A percentile compares a stretch with the other conserved stretches of the same genome.
These are phyloP conservation scores for Penicillium sp. DNA, from an alignment of 2,329 filamentous ascomycete species.

Conservation along the genomic window DNA sequence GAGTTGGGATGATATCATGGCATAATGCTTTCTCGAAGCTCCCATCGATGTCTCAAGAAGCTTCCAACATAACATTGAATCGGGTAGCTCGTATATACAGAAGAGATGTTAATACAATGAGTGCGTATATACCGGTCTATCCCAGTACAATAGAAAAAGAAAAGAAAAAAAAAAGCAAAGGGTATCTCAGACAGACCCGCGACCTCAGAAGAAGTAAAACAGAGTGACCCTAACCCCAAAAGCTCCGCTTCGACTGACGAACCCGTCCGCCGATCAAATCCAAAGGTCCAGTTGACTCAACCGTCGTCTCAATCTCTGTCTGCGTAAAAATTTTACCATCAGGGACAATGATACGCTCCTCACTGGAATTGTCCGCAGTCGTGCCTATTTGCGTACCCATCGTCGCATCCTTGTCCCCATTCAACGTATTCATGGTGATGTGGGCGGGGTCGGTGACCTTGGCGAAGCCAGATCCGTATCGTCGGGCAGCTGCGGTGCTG, in stretches of 20 bases:
- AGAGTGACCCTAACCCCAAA: neutral
- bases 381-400: slow-evolving; percentile 25
- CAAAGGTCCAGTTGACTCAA: slow-evolving; percentile 20
- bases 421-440: slow-evolving; percentile 19
- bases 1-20: no score
- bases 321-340: slow-evolving; percentile 31
- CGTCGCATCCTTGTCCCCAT: slow-evolving; percentile 13
- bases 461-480: slow-evolving; percentile 29
- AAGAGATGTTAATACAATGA: neutral
- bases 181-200: neutral
- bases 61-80: neutral
- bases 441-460: slow-evolving; percentile 23
- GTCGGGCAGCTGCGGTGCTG: slow-evolving; percentile 12
- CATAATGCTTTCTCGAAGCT: no score
- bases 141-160: neutral
- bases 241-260: slow-evolving; percentile 7
- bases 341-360: slow-evolving; percentile 32
- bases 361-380: slow-evolving; percentile 20
- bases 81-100: neutral
- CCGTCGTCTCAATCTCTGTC: slow-evolving; percentile 34
- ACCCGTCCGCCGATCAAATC: slow-evolving; percentile 10
- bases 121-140: neutral
- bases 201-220: neutral
- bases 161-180: neutral
- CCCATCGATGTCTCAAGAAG: neutral